Percentiles rank a stretch among this genome's conserved stretches.
Conservation (phyloP, 2,329 filamentous ascomycete species). For the Ceratocystis papillata region DNA sequence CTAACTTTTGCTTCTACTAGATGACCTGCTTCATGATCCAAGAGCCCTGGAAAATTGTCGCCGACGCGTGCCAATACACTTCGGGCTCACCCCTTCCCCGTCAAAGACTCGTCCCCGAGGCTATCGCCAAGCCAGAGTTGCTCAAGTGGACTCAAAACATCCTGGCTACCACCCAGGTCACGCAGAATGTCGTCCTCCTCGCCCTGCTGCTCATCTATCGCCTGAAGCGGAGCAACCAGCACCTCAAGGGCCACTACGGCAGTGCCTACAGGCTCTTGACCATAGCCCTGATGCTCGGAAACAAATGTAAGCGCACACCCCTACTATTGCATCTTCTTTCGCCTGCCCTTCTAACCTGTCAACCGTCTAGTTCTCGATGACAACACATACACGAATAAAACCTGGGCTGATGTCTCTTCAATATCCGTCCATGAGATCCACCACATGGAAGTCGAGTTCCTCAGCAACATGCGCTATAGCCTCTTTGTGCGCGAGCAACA, state of each 20-base stretch:
- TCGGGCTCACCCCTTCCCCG: constrained; percentile 28
- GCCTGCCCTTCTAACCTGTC: not conserved
- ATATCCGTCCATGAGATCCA: constrained; percentile 93
- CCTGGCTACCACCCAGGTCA: constrained; percentile 87
- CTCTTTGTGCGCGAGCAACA: constrained; percentile 74
- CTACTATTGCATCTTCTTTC: constrained; percentile 16
- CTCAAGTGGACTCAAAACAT: constrained; percentile 83
- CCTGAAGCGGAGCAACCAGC: constrained; percentile 79
- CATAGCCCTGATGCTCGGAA: constrained; percentile 92
- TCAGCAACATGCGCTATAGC: constrained; percentile 96
- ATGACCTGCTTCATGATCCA: constrained; percentile 98
- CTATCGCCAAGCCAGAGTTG: constrained; percentile 44
- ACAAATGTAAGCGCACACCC: constrained; percentile 60
- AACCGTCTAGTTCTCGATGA: constrained; percentile 66
- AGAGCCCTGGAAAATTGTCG: constrained; percentile 70
- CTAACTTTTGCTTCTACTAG: constrained; percentile 35
- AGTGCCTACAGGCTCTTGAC: constrained; percentile 91
- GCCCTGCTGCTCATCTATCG: constrained; percentile 88
- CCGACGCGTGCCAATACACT: constrained; percentile 56
- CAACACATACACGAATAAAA: constrained; percentile 99
- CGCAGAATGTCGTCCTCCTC: constrained; percentile 84
- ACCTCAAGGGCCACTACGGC: constrained; percentile 78
- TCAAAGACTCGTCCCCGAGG: constrained; percentile 54
- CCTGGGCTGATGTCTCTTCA: constrained; percentile 94
- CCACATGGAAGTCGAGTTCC: constrained; percentile 98